Conservation (phyloP, 306 rosid genomes). For the Casuarina cunninghamiana region DNA sequence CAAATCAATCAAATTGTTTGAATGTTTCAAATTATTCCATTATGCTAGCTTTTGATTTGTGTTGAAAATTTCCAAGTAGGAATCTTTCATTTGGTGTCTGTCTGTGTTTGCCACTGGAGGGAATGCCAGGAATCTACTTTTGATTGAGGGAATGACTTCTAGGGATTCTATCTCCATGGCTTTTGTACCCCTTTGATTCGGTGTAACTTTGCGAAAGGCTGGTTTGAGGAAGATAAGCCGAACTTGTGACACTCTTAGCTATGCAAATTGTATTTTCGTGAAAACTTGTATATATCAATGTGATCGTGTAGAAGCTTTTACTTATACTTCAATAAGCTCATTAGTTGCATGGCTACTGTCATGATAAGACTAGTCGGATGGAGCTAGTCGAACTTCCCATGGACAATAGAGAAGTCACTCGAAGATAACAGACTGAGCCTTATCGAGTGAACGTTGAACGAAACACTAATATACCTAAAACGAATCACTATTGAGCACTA, state of each 20-base stretch:
- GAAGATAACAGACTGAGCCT: background rate
- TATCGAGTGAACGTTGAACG: constrained; percentile 36
- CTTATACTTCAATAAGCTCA: background rate
- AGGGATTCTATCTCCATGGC: no score
- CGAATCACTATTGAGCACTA: constrained; percentile 24
- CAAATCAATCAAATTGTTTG: constrained; percentile 18
- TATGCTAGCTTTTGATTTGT: background rate
- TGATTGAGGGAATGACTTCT: no score
- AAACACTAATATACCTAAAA: constrained; percentile 20
- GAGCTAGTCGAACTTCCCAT: background rate
- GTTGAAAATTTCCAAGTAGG: background rate
- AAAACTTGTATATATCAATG: background rate
- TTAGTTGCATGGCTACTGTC: constrained; percentile 11
- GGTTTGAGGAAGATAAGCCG: no score
- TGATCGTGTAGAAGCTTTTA: background rate
- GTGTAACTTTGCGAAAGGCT: no score
- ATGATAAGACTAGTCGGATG: constrained; percentile 8
- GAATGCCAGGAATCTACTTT: no score
- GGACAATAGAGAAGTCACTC: background rate
- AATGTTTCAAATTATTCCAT: constrained; percentile 1
- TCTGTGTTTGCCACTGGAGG: no score
- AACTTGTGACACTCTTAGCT: background rate
- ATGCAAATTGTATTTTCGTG: background rate
- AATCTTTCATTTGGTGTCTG: background rate
- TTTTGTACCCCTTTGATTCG: no score